Base-by-base conservation (phyloP, 805 yeast genomes). In the Nakazawaea pomicola region DNA sequence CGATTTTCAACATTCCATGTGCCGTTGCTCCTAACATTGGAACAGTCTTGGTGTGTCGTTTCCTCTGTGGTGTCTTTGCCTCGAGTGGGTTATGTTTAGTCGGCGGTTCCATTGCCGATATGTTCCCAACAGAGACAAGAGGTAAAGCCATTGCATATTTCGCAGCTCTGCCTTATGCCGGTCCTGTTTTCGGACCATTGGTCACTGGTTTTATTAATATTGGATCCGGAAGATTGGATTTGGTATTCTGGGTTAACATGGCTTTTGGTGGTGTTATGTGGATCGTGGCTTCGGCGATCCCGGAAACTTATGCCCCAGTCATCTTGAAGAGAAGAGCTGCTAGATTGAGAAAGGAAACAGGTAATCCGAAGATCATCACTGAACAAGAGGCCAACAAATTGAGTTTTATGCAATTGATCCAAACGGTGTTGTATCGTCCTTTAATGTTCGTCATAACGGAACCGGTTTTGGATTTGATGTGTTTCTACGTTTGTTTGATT, bases 281-380 rank as follows among this genome's bases (percentile, higher is more conserved):
- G 84, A 67, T 88, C 24, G 47, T 73, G 16, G 70, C 80, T 32
- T 58, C 78, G 11, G 51, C 70, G 14, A 74, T 89, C 23, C 97
- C 96, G n/a, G 97, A 89, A 64, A 89, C 97, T 15, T 85, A 81
- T 60, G 85, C 93, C 3, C 95, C 96, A 7, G 87, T 80, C 7
- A 79, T 88, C 41, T 65, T 85, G 46, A 80, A 78, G 53, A 70
- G 56, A 38, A 76, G 81, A 57, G 95, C 95, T 17, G 62, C 61
- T 44, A 70, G 62, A 53, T 55, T 85, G 47, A 76, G 95, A 70
- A 75, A 78, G 57, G 84, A 83, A 60, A 83, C 95, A 10, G 95
- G 95, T 36, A 82, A 88, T 56, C 69, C 70, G 46, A 81, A 82
- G 58, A 86, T 89, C 49, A 87, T 88, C 87, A 86, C 97, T 17